Percentiles rank a stretch among this genome's conserved stretches.
Conservation (phyloP, 2,329 filamentous ascomycete genomes). For the Bipolaris sorokiniana region DNA sequence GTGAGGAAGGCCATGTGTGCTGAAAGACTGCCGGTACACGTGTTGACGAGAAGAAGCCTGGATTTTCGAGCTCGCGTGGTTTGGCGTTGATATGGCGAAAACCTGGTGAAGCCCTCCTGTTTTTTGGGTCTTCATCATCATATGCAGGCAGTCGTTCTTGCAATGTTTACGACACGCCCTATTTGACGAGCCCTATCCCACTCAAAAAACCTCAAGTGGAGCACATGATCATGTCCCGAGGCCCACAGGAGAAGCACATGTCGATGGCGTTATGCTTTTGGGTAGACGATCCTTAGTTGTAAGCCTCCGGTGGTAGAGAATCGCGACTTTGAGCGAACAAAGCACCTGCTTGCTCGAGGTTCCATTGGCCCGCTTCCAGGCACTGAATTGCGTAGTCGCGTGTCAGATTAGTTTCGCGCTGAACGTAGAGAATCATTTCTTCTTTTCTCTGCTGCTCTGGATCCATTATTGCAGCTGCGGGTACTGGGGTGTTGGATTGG, state of each 20-base stretch:
- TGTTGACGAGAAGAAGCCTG: too few relatives aligned
- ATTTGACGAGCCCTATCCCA: not conserved
- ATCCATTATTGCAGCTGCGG: conserved; percentile 1
- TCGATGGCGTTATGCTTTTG: not conserved
- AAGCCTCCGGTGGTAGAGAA: conserved; percentile 53
- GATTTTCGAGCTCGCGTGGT: too few relatives aligned
- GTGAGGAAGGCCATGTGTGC: too few relatives aligned
- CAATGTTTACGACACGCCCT: not conserved
- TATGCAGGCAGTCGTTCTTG: not conserved
- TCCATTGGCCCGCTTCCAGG: conserved; percentile 78
- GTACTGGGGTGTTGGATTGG: conserved; percentile 25
- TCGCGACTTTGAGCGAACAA: conserved; percentile 78
- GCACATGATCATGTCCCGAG: not conserved
- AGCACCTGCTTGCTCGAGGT: conserved; percentile 74
- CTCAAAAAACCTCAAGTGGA: not conserved
- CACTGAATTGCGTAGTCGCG: conserved; percentile 80
- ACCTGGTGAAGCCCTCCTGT: too few relatives aligned
- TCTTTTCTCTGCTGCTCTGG: conserved; percentile 58
- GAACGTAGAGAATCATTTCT: conserved; percentile 73
- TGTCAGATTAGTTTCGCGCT: conserved; percentile 80
- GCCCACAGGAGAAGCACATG: not conserved
- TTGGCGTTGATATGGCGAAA: too few relatives aligned
- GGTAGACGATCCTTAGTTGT: conserved; percentile 30
- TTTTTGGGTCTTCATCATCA: too few relatives aligned
- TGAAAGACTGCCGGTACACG: too few relatives aligned